These are phyloP conservation scores for Penicillium cataractarum DNA, from an alignment of 495 filamentous ascomycete genomes.

Conservation along the genomic window DNA sequence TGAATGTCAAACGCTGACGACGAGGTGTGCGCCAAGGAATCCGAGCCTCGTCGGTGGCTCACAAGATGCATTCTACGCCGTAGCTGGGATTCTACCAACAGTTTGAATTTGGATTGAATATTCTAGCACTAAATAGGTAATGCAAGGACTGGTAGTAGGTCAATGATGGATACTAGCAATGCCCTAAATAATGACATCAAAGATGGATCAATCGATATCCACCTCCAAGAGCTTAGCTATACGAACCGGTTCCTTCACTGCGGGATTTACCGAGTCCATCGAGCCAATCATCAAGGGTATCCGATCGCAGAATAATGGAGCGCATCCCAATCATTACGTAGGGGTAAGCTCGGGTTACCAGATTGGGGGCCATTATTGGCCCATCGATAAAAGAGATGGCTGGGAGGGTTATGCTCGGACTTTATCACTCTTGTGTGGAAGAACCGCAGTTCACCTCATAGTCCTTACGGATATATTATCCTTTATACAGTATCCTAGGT, in stretches of 20 bases:
- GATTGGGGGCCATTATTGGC: not conserved
- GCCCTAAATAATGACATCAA: not conserved
- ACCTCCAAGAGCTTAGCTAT: constrained; percentile 36
- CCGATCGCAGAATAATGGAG: not conserved
- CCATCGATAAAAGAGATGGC: not conserved
- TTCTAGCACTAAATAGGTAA: not conserved
- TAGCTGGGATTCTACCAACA: not conserved
- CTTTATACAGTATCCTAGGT: too few species aligned
- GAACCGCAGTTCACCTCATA: too few species aligned
- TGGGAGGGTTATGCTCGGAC: not conserved
- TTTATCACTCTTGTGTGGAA: too few species aligned
- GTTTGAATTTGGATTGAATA: not conserved
- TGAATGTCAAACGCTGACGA: constrained; percentile 1
- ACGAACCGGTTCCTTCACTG: constrained; percentile 41
- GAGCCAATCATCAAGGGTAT: constrained; percentile 24
- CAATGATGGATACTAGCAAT: too few species aligned
- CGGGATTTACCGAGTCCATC: constrained; percentile 47
- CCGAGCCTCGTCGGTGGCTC: not conserved
- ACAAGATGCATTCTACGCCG: not conserved
- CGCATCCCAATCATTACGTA: not conserved
- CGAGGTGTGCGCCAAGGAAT: constrained; percentile 7
- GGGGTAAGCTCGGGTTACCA: not conserved
- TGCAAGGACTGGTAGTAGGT: too few species aligned
- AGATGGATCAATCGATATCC: not conserved
- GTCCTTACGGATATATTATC: too few species aligned